Percentiles rank a stretch among this genome's conserved stretches.
Evolutionary conservation across 2,329 filamentous ascomycete species (phyloP).

Genomic region (Elsinoe ampelina): DNA sequence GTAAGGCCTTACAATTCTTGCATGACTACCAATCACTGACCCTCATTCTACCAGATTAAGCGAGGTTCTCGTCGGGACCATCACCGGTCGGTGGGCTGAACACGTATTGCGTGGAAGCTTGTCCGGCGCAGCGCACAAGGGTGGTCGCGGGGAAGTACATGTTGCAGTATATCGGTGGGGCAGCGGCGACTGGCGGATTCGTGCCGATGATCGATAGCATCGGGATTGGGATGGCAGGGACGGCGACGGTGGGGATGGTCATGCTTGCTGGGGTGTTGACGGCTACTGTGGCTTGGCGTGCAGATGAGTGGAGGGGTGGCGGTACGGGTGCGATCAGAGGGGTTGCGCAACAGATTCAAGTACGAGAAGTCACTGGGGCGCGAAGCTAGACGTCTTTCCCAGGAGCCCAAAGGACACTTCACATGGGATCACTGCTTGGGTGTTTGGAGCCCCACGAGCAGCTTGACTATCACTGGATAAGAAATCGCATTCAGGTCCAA

Average conservation of each 20-base stretch:
- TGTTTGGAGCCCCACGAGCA: too few relatives aligned
- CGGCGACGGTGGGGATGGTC: constrained; percentile 50
- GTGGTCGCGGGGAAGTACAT: constrained; percentile 66
- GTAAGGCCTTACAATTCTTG: too few relatives aligned
- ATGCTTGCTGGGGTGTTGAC: constrained; percentile 32
- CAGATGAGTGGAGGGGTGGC: constrained; percentile 45
- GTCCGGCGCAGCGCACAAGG: constrained; percentile 59
- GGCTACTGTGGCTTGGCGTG: constrained; percentile 41
- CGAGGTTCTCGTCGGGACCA: constrained; percentile 55
- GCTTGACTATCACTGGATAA: too few relatives aligned
- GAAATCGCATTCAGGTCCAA: too few relatives aligned
- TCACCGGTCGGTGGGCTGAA: constrained; percentile 61
- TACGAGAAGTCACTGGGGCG: too few relatives aligned
- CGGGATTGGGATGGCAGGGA: constrained; percentile 68
- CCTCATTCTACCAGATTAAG: constrained; percentile 23
- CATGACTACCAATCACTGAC: too few relatives aligned
- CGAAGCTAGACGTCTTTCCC: too few relatives aligned
- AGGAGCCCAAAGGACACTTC: too few relatives aligned
- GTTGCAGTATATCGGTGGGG: constrained; percentile 63
- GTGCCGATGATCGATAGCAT: constrained; percentile 60
- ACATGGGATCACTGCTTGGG: too few relatives aligned
- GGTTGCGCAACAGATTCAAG: too few relatives aligned
- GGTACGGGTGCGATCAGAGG: constrained; percentile 10
- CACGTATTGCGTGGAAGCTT: constrained; percentile 66
- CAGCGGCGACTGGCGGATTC: constrained; percentile 56